Conservation (phyloP, 805 yeast species). For the Suhomyces sp. region DNA sequence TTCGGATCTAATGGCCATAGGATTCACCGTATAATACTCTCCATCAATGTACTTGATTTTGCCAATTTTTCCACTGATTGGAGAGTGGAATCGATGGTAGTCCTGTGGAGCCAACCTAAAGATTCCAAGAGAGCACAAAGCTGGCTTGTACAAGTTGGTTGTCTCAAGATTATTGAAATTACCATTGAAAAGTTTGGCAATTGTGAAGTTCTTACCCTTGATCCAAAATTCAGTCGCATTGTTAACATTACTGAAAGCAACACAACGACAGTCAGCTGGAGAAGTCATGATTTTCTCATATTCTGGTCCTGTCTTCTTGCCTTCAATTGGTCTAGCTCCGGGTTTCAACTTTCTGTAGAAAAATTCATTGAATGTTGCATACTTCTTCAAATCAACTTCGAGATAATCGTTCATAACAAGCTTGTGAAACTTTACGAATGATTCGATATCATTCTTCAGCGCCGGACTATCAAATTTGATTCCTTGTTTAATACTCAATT, state of each 20-base stretch:
- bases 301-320: conserved; percentile 32
- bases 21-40: conserved; percentile 93
- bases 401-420: conserved; percentile 72
- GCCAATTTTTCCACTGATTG: conserved; percentile 74
- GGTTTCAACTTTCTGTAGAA: conserved; percentile 78
- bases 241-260: conserved; percentile 59
- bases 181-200: conserved; percentile 58
- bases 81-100: conserved; percentile 89
- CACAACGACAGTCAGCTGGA: conserved; percentile 86
- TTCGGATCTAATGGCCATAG: conserved; percentile 90
- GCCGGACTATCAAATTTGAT: conserved; percentile 70
- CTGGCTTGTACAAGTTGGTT: conserved; percentile 31
- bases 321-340: conserved; percentile 67
- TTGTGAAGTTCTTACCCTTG: conserved; percentile 75
- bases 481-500: conserved; percentile 79
- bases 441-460: conserved; percentile 65
- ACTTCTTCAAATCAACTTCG: conserved; percentile 46
- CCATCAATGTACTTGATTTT: conserved; percentile 73
- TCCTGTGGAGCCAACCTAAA: conserved; percentile 96
- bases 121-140: conserved; percentile 63
- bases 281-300: conserved; percentile 57
- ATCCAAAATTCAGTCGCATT: conserved; percentile 82
- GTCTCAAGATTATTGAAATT: conserved; percentile 43
- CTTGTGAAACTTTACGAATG: conserved; percentile 82
- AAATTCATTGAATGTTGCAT: conserved; percentile 80